phyloP scores from a whole-genome alignment of 2,329 filamentous ascomycete species.

The Exophiala aquamarina region DNA sequence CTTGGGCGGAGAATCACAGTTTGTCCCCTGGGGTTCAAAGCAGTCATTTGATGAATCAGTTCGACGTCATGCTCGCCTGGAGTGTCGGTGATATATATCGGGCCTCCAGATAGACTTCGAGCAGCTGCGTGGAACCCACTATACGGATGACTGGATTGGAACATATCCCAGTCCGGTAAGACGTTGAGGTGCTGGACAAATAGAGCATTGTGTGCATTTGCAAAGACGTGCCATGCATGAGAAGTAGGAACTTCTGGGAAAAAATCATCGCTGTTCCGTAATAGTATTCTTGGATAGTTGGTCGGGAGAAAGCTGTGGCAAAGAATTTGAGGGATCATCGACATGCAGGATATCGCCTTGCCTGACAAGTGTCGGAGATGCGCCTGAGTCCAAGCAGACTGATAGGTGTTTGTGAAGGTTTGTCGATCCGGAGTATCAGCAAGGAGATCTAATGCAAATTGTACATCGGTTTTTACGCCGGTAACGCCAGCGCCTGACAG shows the following conservation, averaged over 20 bases:
- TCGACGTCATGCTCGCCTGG: conserved; percentile 76
- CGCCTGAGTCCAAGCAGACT: conserved; percentile 81
- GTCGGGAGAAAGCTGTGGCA: conserved; percentile 79
- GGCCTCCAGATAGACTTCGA: conserved; percentile 84
- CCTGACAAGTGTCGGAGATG: conserved; percentile 75
- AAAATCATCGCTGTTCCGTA: conserved; percentile 87
- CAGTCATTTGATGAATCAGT: conserved; percentile 80
- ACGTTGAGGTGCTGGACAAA: conserved; percentile 82
- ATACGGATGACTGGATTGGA: conserved; percentile 67
- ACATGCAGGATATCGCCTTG: conserved; percentile 91
- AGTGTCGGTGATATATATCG: conserved; percentile 89
- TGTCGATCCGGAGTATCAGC: conserved; percentile 67
- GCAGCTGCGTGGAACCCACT: conserved; percentile 86
- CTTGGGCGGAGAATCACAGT: conserved; percentile 81
- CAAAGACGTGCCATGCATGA: conserved; percentile 94
- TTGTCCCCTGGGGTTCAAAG: conserved; percentile 66
- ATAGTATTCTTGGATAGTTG: conserved; percentile 65
- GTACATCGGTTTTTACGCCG: conserved; percentile 88
- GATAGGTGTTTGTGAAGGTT: conserved; percentile 70
- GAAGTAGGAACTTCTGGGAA: conserved; percentile 78
- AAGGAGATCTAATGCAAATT: conserved; percentile 83
- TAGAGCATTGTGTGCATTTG: conserved; percentile 85
- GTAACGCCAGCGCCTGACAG: conserved; percentile 73
- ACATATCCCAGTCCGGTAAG: conserved; percentile 81
- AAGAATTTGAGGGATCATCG: conserved; percentile 78